These are phyloP conservation scores for Colletotrichum incanum DNA, from an alignment of 2,329 filamentous ascomycete species.

Conservation along the genomic window DNA sequence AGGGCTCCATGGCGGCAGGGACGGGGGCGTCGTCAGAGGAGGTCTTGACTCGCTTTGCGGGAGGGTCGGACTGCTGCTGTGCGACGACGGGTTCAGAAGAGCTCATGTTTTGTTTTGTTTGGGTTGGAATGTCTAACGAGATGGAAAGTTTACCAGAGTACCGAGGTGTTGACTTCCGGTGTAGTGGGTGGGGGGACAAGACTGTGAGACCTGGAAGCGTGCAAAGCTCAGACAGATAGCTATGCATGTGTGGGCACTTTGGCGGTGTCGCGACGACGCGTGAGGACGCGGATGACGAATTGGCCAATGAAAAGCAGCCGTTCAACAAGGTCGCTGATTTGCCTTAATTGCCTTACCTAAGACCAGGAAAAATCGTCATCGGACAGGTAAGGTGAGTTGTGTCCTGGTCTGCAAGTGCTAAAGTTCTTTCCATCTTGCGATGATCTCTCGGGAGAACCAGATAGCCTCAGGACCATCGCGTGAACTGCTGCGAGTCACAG, in stretches of 20 bases:
- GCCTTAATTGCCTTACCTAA: not conserved
- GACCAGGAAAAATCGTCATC: not conserved
- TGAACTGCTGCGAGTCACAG: slow-evolving; percentile 12
- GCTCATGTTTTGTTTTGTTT: slow-evolving; percentile 48
- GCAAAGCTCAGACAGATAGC: slow-evolving; percentile 23
- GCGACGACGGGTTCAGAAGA: slow-evolving; percentile 60
- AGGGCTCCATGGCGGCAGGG: slow-evolving; percentile 56
- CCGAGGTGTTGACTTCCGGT: not conserved
- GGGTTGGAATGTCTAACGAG: not conserved
- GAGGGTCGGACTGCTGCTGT: slow-evolving; percentile 71
- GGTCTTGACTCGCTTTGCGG: slow-evolving; percentile 85
- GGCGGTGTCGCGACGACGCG: slow-evolving; percentile 41
- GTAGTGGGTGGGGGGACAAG: not conserved
- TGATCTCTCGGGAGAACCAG: slow-evolving; percentile 9
- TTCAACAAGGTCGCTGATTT: not conserved
- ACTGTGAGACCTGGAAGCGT: not conserved
- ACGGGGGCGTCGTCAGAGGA: slow-evolving; percentile 51
- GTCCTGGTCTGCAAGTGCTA: not conserved
- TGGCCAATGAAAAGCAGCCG: slow-evolving; percentile 32
- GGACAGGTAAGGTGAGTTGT: not conserved
- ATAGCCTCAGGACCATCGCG: slow-evolving; percentile 17
- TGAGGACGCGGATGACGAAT: slow-evolving; percentile 26
- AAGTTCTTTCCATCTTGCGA: slow-evolving; percentile 19
- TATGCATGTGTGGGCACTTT: slow-evolving; percentile 11
- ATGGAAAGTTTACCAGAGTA: slow-evolving; percentile 2